phyloP scores from a whole-genome alignment of 345 rosid species.

The Lagerstroemia speciosa region DNA sequence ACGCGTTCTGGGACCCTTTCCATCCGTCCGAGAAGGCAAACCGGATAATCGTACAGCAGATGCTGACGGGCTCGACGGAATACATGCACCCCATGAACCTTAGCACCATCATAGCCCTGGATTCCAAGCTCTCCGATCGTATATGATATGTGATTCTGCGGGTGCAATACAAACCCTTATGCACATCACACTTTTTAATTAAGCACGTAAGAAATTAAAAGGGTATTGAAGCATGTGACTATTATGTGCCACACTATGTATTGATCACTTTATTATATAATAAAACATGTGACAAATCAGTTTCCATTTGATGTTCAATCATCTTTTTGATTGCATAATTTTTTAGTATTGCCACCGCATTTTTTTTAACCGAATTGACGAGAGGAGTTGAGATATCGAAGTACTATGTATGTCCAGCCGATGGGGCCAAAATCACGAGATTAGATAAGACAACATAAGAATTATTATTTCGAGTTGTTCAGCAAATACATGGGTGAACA shows the following conservation, averaged over 20 bases:
- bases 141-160: not conserved
- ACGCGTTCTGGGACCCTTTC: conserved; percentile 75
- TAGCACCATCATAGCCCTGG: conserved; percentile 55
- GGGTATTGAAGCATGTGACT: not conserved
- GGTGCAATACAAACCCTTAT: not conserved
- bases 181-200: not conserved
- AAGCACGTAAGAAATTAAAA: not conserved
- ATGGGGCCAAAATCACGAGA: no score
- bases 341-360: no score
- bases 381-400: no score
- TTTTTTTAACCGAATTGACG: no score
- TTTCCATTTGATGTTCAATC: no score
- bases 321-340: no score
- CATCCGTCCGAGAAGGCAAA: conserved; percentile 79
- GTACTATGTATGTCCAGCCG: no score
- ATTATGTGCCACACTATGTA: not conserved
- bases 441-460: no score
- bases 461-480: no score
- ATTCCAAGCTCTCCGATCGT: conserved; percentile 17
- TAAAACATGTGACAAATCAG: not conserved
- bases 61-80: conserved; percentile 36
- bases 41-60: conserved; percentile 41
- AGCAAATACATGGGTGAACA: no score
- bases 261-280: not conserved
- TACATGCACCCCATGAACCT: conserved; percentile 81